Conservation (phyloP, 2,329 filamentous ascomycete species). For the Thyridium curvatum region DNA sequence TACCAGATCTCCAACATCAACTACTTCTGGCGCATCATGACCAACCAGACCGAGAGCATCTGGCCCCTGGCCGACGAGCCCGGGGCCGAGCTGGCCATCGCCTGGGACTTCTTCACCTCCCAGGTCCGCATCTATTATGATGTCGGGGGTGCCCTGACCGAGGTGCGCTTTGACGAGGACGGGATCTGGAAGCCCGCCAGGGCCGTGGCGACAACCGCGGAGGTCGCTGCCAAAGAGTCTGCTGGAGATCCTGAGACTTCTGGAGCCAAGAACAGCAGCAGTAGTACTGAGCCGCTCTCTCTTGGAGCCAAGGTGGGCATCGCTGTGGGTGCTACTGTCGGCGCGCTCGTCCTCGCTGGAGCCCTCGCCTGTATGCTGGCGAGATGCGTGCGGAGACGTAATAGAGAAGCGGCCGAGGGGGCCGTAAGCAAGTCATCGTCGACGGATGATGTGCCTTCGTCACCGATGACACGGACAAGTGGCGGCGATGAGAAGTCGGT, state of each 20-base stretch:
- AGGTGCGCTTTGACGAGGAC: conserved; percentile 20
- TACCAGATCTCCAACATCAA: conserved; percentile 20
- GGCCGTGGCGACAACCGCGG: conserved; percentile 11
- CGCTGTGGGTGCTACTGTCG: conserved; percentile 25
- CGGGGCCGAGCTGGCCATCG: conserved; percentile 20
- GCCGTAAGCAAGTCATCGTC: no score
- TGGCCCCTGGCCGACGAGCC: conserved; percentile 24
- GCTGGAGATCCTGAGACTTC: no score
- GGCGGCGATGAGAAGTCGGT: no score
- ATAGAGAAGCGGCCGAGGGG: no score
- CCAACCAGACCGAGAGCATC: conserved; percentile 13
- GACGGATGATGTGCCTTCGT: no score
- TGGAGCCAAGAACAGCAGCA: no score
- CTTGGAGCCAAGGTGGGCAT: conserved; percentile 26
- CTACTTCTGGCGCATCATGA: conserved; percentile 18
- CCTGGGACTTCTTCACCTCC: conserved; percentile 15
- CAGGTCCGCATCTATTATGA: conserved; percentile 26
- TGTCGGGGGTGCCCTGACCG: conserved; percentile 20
- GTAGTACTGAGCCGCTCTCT: conserved; percentile 19
- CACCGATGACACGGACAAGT: no score
- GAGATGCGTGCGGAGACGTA: no score
- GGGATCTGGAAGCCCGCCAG: conserved; percentile 20
- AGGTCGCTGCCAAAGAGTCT: no score
- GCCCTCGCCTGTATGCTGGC: conserved; percentile 10
- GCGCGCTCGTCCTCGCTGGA: conserved; percentile 20